These are phyloP conservation scores for Gossypium stocksii DNA, from an alignment of 345 rosid species.

Conservation along the genomic window DNA sequence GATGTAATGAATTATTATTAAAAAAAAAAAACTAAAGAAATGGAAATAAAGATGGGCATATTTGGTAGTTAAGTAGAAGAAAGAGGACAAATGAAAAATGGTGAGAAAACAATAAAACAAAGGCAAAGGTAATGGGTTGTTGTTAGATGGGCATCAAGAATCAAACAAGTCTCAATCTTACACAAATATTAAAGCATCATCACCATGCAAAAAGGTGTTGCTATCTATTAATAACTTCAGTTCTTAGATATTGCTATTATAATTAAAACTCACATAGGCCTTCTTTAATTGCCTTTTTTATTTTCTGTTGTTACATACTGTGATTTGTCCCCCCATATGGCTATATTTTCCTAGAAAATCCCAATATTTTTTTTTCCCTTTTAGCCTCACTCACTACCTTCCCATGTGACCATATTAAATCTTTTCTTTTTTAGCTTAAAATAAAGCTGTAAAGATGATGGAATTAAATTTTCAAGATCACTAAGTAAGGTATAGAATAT, in stretches of 20 bases:
- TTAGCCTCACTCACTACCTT: background rate
- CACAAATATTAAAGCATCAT: background rate
- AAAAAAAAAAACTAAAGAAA: too few relatives aligned
- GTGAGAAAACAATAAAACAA: background rate
- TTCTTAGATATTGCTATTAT: background rate
- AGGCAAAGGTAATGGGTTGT: background rate
- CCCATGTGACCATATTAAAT: background rate
- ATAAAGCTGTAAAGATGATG: background rate
- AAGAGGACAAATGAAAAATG: background rate
- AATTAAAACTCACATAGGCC: background rate
- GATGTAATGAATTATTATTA: too few relatives aligned
- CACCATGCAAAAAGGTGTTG: conserved; percentile 12
- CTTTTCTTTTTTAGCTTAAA: background rate
- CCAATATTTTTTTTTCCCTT: background rate
- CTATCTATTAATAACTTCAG: background rate
- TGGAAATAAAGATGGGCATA: background rate
- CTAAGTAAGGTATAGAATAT: background rate
- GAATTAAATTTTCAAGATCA: background rate
- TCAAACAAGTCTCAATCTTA: background rate
- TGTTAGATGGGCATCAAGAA: conserved; percentile 7
- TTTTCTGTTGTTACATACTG: too few relatives aligned
- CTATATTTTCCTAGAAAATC: background rate
- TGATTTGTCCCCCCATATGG: conserved; percentile 15
- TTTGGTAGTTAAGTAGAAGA: background rate
- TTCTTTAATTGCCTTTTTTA: background rate